Evolutionary conservation across 1,284 basidiomycete genomes (phyloP), one percentile per base, ranked within the genome.

Genomic region (Sphaerobolus stellatus): DNA sequence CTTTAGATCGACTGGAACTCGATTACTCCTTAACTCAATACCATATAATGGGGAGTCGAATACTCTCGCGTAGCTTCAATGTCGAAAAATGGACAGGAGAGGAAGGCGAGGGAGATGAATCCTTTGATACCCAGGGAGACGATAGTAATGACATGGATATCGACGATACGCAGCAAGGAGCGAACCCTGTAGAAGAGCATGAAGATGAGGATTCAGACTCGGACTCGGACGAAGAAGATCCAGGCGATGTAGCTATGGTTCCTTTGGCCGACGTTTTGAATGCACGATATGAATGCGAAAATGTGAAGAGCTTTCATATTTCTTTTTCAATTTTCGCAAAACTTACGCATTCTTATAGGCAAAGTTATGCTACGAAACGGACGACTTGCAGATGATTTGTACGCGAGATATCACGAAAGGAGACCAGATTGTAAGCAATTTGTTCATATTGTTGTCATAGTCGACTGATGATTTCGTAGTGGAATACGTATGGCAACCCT

Each of bases 261-360:
- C 96, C 96, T 0, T 88, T 99, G 78, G 97, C 96, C 1, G 96
- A 98, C 70, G 87, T 98, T 78, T 77, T 96, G 48, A 97, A 96
- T 63, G 94, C 94, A 5, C 82, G 85, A 53, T 92, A 84, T 67
- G 87, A 83, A n/a, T 81, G 80, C 29, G 90, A 94, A 70, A 98
- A 97, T 62, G 94, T 92, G 62, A 57, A 83, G 67, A 28, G 5
- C 53, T 38, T 9, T 16, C 5, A 31, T 40, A 20, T 4, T 30
- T 44, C 16, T 34, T 30, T 29, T 46, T 43, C 11, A 29, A n/a
- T 24, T 59, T 49, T 28, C 34, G 52, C 16, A 29, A 46, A 36
- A 11, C 33, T 36, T 11, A 36, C 33, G 18, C 33, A 36, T n/a
- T 8, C 11, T 9, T 24, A 16, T 25, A 54, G 92, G 90, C 92